Base-by-base conservation (phyloP, 2,329 filamentous ascomycete species). In the Botrytis pseudocinerea region DNA sequence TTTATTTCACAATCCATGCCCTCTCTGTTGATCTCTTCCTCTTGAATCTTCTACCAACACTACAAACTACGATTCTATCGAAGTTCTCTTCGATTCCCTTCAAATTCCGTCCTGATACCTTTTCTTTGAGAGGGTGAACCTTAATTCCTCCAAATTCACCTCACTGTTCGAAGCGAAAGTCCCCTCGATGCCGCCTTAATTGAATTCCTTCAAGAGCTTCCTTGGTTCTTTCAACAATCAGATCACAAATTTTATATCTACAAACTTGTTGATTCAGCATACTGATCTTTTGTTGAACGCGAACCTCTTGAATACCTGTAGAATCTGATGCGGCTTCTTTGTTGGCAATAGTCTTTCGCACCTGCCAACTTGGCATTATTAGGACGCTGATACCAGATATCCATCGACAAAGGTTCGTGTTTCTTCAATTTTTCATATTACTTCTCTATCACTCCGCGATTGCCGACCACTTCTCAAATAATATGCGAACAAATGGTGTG, bases 111-210 rank as follows among this genome's bases (percentile, higher is more conserved):
- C 25, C 25, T 16, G 1, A 35, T 28, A 28, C 5, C 28, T 10
- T 20, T 51, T 7, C 18, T 46, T 51, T 46, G 42, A 40, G 35
- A 18, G 5, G 22, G 35, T 8, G 25, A 12, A 16, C 10, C 32
- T 64, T 46, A 32, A 40, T 20, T 42, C 22, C 22, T 12, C 4
- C 16, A 42, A 54, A 71, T 20, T 65, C 40, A 70, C 35, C n/a
- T 40, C 28, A 71, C 38, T 54, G 42, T 64, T 46, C 38, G 59
- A 65, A 71, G 59, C 69, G 42, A 64, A 44, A 44, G 51, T 35
- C 69, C 28, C 69, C 61, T 71, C 4, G 44, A 71, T 51, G 59
- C 59, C n/a, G 69, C 44, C 59, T 57, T 57, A 42, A 44, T 32
- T 40, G 5, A 42, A 57, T 8, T 35, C 9, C n/a, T 42, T 28